Base-by-base conservation (phyloP, 2,329 filamentous ascomycete genomes). In the Truncatella angustata region DNA sequence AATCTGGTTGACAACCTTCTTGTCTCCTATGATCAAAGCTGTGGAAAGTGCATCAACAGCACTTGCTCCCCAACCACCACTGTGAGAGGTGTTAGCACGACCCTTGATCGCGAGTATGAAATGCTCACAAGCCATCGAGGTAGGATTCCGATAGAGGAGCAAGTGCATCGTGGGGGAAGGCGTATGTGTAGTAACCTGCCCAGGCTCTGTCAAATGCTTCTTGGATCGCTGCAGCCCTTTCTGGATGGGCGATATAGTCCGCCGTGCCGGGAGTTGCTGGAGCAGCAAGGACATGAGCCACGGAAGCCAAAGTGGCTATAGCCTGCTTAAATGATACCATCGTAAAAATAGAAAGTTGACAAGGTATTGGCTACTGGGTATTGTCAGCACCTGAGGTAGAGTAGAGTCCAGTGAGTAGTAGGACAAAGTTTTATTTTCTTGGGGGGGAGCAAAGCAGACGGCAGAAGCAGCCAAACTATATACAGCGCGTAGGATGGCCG, bases 1-100 rank as follows among this genome's bases (percentile, higher is more conserved):
- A 56, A 95, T 91, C 49, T 84, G 75, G 37, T 85, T 73, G 12
- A 94, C 84, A 21, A 89, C 83, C 14, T 85, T 74, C 24, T 75
- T 72, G 40, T 90, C 79, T 35, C 80, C 78, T 88, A 95, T 93
- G 21, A 96, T 70, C 45, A 92, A 74, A 6, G 90, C 90, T 0
- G 91, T 95, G 54, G 83, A 87, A 43, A 96, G 75, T 2, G 89
- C 88, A 66, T 96, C 91, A 12, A 94, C 80, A 1, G 90, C 88
- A 37, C 86, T 91, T 26, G 90, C 89, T 21, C 90, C 91, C 91
- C 91, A 96, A 50, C 84, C 86, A 63, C 92, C 92, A 56, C 89
- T 92, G 53, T 36, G 24, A 20, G 34, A 28, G 49, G 66, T 6
- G 37, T 49, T 35, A 49, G 46, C 32, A 69, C 58, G 43, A 10